Conservation (phyloP, 108 stramenopile genomes). For the Discostella pseudostelligera region DNA sequence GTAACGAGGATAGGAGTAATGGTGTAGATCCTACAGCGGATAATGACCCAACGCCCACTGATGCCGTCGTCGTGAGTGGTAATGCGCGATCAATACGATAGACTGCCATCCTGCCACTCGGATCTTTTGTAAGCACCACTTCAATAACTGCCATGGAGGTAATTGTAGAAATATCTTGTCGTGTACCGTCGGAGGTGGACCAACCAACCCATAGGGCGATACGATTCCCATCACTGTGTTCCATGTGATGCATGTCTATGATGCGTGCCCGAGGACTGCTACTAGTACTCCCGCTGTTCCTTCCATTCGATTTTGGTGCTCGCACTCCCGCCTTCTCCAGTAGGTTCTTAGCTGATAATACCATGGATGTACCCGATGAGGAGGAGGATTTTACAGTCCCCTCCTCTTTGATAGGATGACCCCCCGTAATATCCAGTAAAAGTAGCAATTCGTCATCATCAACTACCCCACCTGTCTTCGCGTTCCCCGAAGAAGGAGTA, state of each 20-base stretch:
- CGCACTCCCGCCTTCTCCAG: conserved; percentile 16
- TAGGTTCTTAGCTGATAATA: conserved; percentile 19
- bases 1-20: not conserved
- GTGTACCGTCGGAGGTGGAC: conserved; percentile 1
- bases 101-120: not conserved
- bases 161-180: conserved; percentile 2
- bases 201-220: conserved; percentile 28
- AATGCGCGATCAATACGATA: not conserved
- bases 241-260: conserved; percentile 6
- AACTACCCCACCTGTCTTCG: not conserved
- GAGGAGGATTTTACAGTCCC: not conserved
- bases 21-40: not conserved
- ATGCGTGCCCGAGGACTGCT: conserved; percentile 8
- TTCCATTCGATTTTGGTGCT: not conserved
- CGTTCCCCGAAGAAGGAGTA: not conserved
- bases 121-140: not conserved
- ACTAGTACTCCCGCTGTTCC: not conserved
- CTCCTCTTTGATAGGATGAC: conserved; percentile 3
- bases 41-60: too few species aligned
- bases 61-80: not conserved
- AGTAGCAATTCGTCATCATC: conserved; percentile 15
- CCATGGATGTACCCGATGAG: not conserved
- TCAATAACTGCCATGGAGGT: conserved; percentile 18
- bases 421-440: conserved; percentile 2
- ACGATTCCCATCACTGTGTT: not conserved